Percentiles rank a stretch among this genome's conserved stretches.
Evolutionary conservation across 768 basidiomycete species (phyloP).

Genomic region (Leccinum subgranulosum): DNA sequence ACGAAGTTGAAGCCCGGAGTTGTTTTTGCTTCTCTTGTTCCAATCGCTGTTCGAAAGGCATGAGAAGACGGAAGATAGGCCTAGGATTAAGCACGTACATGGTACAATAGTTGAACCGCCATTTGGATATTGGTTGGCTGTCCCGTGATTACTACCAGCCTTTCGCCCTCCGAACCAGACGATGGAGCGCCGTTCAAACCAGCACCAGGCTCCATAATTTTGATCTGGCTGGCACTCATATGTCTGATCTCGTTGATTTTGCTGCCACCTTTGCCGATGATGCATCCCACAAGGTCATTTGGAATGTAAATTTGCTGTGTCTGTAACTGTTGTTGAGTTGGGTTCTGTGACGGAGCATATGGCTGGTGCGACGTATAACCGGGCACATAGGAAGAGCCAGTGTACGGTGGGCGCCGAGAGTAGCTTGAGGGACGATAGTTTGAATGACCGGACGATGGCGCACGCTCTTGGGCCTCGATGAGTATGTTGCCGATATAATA

Average conservation of each 20-base stretch:
- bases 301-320: slow-evolving; percentile 99
- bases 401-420: slow-evolving; percentile 44
- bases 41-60: slow-evolving; percentile 52
- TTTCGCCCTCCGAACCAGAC: slow-evolving; percentile 78
- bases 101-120: slow-evolving; percentile 89
- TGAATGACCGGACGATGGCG: slow-evolving; percentile 59
- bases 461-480: slow-evolving; percentile 85
- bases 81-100: slow-evolving; percentile 46
- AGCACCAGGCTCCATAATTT: slow-evolving; percentile 97
- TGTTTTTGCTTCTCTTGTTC: slow-evolving; percentile 92
- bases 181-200: slow-evolving; percentile 69
- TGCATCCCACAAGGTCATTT: slow-evolving; percentile 93
- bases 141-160: slow-evolving; percentile 97
- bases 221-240: slow-evolving; percentile 93
- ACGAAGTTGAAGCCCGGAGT: slow-evolving; percentile 37
- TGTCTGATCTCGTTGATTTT: slow-evolving; percentile 99
- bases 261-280: slow-evolving; percentile 96
- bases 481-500: slow-evolving; percentile 99
- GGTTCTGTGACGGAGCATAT: slow-evolving; percentile 51
- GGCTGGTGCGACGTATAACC: slow-evolving; percentile 49
- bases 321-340: slow-evolving; percentile 73
- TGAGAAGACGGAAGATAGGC: slow-evolving; percentile 6
- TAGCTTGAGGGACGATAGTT: slow-evolving; percentile 65
- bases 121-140: slow-evolving; percentile 92
- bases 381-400: slow-evolving; percentile 70